Percentiles rank a stretch among this genome's conserved stretches.
These are phyloP conservation scores for Lepidium campestre DNA, from an alignment of 441 rosid genomes.

Conservation along the genomic window DNA sequence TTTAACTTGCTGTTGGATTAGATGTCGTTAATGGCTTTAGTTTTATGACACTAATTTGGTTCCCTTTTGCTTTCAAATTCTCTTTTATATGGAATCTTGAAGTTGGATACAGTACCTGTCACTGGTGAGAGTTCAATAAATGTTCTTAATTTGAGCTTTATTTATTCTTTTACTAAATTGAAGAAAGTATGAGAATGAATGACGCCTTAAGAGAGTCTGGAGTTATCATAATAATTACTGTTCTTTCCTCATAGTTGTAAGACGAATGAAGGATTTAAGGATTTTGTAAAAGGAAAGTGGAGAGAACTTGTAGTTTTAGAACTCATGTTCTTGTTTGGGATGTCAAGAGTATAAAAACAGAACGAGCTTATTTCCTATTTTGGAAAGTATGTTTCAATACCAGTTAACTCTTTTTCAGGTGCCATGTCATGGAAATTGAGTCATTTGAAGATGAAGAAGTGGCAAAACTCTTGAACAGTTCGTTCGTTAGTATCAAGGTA, in stretches of 20 bases:
- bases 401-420: constrained; percentile 41
- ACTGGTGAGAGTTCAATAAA: constrained; percentile 60
- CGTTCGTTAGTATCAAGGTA: constrained; percentile 90
- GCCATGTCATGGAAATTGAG: constrained; percentile 98
- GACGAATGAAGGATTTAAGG: background rate
- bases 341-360: background rate
- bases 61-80: constrained; percentile 19
- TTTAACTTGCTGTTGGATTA: background rate
- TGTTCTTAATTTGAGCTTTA: background rate
- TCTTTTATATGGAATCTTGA: constrained; percentile 30
- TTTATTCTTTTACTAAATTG: background rate
- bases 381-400: constrained; percentile 1
- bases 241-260: background rate
- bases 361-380: background rate
- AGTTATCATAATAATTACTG: background rate
- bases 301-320: background rate
- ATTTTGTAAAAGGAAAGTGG: background rate
- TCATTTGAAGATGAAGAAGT: constrained; percentile 84
- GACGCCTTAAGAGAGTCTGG: background rate
- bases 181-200: background rate
- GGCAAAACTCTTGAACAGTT: constrained; percentile 74
- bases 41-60: constrained; percentile 8
- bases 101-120: constrained; percentile 99
- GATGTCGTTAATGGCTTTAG: background rate
- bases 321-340: background rate